Base-by-base conservation (phyloP, 352 stramenopile species). In the Saprolegnia diclina region DNA sequence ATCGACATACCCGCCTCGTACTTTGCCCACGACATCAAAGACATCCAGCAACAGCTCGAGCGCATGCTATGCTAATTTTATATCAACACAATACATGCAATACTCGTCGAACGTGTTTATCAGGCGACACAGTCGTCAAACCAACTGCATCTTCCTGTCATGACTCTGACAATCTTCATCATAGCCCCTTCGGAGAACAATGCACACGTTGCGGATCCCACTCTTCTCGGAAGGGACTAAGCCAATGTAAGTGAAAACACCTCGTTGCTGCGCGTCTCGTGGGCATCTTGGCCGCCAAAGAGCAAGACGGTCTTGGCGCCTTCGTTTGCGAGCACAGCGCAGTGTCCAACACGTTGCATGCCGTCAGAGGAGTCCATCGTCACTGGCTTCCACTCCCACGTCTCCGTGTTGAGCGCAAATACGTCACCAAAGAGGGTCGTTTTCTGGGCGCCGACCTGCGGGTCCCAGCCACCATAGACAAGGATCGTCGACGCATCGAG, bases 391-490 rank as follows among this genome's bases (percentile, higher is more conserved):
- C 92, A 98, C 54, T 91, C 88, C 91, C 92, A 98, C 32, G 76
- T 87, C n/a, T 84, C 77, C 4, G 91, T 97, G 71, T 98, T 78
- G 26, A 98, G 78, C 64, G 97, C 55, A 70, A 96, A 98, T 10
- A 80, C 87, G 64, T 97, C 91, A 56, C 86, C 75, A 56, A 97
- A 98, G 24, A 98, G 80, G 19, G 81, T 81, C 19, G 76, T 82
- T 11, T 80, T 71, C 13, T 80, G 52, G 75, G n/a, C 56, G 62
- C 83, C 75, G 1, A 74, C 77, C 78, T 97, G 94, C 0, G 91
- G 91, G 71, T 98, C 92, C 94, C 94, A 98, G 32, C 94, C 94
- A 45, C 94, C 94, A 65, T 96, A 95, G 65, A 98, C 79, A 21
- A 97, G 74, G 29, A 98, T 88, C 66, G 91, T 96, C 37, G 69